phyloP scores from a whole-genome alignment of 169 alveolate species.

The Plasmodium coatneyi region DNA sequence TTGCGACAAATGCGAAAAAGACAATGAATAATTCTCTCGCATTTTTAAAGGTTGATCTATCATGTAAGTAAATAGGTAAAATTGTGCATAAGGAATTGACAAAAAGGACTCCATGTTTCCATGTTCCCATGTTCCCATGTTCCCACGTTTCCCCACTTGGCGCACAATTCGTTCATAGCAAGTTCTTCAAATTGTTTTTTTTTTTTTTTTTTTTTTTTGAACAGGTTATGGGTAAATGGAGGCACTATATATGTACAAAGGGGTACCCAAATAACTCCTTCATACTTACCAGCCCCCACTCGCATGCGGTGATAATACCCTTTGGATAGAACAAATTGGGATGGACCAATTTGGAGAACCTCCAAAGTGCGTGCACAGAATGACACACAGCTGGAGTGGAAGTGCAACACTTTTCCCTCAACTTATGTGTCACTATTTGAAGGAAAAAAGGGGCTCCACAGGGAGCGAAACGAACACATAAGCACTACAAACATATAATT shows the following conservation, averaged over 20 bases:
- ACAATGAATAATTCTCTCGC: not conserved
- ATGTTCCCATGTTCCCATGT: not conserved
- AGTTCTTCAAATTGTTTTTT: not conserved
- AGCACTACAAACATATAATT: not conserved
- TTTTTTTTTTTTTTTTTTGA: not conserved
- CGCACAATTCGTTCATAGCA: not conserved
- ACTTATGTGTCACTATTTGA: not conserved
- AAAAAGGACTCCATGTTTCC: not conserved
- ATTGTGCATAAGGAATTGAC: not conserved
- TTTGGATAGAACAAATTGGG: not conserved
- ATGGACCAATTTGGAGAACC: not conserved
- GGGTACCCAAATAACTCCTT: not conserved
- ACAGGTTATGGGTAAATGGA: not conserved
- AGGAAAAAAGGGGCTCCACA: not conserved
- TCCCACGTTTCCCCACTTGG: not conserved
- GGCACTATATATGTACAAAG: not conserved
- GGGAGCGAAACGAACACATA: not conserved
- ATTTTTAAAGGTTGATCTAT: not conserved
- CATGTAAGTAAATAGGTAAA: not conserved
- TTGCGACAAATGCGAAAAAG: not conserved
- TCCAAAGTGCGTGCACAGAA: not conserved
- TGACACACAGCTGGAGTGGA: not conserved
- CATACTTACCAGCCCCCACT: not conserved
- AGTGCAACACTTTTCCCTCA: not conserved
- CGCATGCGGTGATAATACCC: not conserved